Base-by-base conservation (phyloP, 1,139 yeast species). In the Arxiozyma bovina region DNA sequence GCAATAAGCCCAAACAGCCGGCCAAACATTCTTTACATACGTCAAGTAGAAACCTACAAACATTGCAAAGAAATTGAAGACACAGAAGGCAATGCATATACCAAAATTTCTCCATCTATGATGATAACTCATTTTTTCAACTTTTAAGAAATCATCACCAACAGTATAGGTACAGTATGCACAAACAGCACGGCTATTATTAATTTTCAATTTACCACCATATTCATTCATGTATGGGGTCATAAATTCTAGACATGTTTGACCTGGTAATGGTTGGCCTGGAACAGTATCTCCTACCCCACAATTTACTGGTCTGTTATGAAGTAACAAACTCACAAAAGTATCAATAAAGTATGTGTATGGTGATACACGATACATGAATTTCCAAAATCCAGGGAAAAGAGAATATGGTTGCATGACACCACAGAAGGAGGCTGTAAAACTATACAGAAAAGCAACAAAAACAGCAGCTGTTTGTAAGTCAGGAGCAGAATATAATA, bases 301-400 rank as follows among this genome's bases (percentile, higher is more conserved):
- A 69, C 93, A 85, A 8, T 58, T 61, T 20, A 85, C 82, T 11
- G 73, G 69, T 55, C 84, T 76, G 44, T 77, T 74, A 55, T 83
- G 85, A 50, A 83, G 69, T 48, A 82, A 51, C 17, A 72, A 61
- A 49, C 79, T 68, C 23, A 82, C 75, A 66, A 83, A 74, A 42
- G 82, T 82, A 47, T 80, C 81, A 51, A 85, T 77, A 61, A 81
- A 75, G 63, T 83, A 85, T 1, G 87, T 82, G 71, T 80, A 80
- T 25, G 91, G 91, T 15, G 86, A 80, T 11, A 78, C 77, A 63
- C 83, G 77, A 70, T 82, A 79, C 86, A 85, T 82, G 74, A 85
- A 87, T 57, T 58, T 63, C 82, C 82, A 85, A 71, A 84, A 83
- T 8, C 81, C 79, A 30, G 84, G 84, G 74, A 81, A 74, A 53